phyloP scores from a whole-genome alignment of 768 basidiomycete genomes.

The Suillus discolor region DNA sequence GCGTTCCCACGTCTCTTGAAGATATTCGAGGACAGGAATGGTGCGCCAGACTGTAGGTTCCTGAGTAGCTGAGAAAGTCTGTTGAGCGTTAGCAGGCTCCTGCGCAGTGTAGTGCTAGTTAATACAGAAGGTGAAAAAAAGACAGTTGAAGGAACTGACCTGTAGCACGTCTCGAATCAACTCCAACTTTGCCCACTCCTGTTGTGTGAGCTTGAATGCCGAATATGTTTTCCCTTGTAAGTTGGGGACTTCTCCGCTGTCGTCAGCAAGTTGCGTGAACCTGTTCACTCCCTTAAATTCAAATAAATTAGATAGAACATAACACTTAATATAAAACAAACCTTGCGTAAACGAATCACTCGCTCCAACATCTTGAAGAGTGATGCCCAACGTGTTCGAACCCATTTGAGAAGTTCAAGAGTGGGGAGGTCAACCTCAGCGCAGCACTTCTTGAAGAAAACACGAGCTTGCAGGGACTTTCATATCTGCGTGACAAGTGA shows the following conservation, averaged over 20 bases:
- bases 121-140: conserved; percentile 11
- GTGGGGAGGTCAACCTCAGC: background rate
- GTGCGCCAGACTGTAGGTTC: conserved; percentile 20
- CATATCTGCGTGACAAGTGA: conserved; percentile 22
- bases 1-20: conserved; percentile 18
- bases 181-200: conserved; percentile 28
- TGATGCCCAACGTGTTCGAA: conserved; percentile 33
- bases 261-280: conserved; percentile 25
- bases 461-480: conserved; percentile 28
- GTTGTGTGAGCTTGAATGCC: conserved; percentile 19
- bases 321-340: background rate
- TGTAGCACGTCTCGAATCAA: conserved; percentile 30
- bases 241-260: conserved; percentile 22
- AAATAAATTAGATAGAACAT: background rate
- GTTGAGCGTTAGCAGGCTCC: conserved; percentile 20
- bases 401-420: conserved; percentile 31
- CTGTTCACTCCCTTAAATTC: conserved; percentile 9
- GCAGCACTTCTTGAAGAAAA: conserved; percentile 25
- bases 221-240: conserved; percentile 29
- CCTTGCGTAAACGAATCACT: conserved; percentile 12
- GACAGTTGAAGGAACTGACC: conserved; percentile 17
- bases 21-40: conserved; percentile 20
- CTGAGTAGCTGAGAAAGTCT: conserved; percentile 16
- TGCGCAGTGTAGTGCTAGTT: conserved; percentile 7
- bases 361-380: conserved; percentile 16